phyloP scores from a whole-genome alignment of 2,329 filamentous ascomycete species.

The Fusarium bulbicola region DNA sequence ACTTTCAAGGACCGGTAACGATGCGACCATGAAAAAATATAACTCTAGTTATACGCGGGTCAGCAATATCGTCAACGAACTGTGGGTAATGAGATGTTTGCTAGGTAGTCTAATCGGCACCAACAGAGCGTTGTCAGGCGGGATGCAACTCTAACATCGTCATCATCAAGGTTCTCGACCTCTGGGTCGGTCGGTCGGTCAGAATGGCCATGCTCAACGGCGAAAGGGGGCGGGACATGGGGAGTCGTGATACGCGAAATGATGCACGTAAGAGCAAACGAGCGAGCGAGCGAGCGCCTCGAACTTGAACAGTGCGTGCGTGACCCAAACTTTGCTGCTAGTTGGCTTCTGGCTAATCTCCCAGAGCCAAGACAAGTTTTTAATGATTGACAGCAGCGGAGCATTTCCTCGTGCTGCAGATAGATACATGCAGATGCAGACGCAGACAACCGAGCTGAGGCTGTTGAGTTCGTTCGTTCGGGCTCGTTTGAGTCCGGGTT shows the following conservation, averaged over 20 bases:
- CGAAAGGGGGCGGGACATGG: constrained; percentile 23
- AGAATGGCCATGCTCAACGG: not conserved
- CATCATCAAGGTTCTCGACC: constrained; percentile 18
- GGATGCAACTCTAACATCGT: constrained; percentile 28
- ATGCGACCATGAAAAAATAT: not conserved
- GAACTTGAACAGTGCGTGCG: constrained; percentile 5
- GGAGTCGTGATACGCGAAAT: constrained; percentile 33
- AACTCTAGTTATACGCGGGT: not conserved
- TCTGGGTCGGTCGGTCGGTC: not conserved
- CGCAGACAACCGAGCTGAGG: not conserved
- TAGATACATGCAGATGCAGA: not conserved
- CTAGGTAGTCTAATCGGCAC: not conserved
- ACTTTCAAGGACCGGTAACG: constrained; percentile 8
- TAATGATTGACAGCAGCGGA: constrained; percentile 11
- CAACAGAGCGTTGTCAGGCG: constrained; percentile 4
- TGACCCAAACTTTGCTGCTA: not conserved
- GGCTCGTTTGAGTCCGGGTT: not conserved
- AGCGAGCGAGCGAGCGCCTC: constrained; percentile 21
- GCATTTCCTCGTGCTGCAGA: not conserved
- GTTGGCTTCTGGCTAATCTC: not conserved
- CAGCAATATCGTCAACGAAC: not conserved
- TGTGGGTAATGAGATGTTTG: constrained; percentile 12
- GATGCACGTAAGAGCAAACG: constrained; percentile 19
- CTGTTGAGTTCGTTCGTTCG: not conserved
- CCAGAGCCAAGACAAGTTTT: not conserved